phyloP scores from a whole-genome alignment of 1,284 basidiomycete species.

The Rhodotorula sp. region DNA sequence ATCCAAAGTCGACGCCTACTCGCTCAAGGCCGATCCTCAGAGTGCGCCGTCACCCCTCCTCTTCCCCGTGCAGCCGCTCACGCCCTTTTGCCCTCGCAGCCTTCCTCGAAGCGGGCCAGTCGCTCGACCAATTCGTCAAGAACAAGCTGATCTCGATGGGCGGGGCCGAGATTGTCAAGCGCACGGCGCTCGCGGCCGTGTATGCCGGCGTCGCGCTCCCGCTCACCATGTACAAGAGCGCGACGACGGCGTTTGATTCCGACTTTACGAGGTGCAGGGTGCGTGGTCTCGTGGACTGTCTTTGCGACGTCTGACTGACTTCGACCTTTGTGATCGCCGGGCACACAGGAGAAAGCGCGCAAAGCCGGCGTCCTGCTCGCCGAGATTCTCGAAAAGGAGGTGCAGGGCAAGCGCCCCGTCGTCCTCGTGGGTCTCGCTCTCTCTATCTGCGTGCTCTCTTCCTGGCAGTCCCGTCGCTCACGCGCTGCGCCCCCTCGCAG shows the following conservation, averaged over 20 bases:
- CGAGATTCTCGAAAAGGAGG: conserved; percentile 58
- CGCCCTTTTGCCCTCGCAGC: no score
- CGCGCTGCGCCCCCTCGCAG: not conserved
- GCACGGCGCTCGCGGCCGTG: conserved; percentile 58
- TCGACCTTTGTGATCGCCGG: not conserved
- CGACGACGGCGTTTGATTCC: conserved; percentile 50
- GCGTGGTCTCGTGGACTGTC: conserved; percentile 42
- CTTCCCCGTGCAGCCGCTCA: no score
- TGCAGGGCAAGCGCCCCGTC: conserved; percentile 60
- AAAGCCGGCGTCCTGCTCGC: conserved; percentile 60
- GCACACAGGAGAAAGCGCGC: conserved; percentile 52
- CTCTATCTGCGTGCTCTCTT: not conserved
- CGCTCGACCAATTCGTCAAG: conserved; percentile 53
- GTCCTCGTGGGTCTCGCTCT: conserved; percentile 46
- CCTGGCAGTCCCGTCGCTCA: not conserved
- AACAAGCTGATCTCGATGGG: conserved; percentile 50
- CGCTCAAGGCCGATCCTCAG: conserved; percentile 52
- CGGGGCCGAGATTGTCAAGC: conserved; percentile 57
- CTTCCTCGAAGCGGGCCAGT: conserved; percentile 53
- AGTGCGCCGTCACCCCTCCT: no score
- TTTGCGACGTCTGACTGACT: not conserved
- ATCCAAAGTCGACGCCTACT: conserved; percentile 52
- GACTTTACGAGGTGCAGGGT: conserved; percentile 54
- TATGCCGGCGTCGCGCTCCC: conserved; percentile 59
- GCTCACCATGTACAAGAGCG: conserved; percentile 50